Percentiles rank a stretch among this genome's conserved stretches.
Conservation (phyloP, 2,329 filamentous ascomycete genomes). For the Colletotrichum eremochloae region DNA sequence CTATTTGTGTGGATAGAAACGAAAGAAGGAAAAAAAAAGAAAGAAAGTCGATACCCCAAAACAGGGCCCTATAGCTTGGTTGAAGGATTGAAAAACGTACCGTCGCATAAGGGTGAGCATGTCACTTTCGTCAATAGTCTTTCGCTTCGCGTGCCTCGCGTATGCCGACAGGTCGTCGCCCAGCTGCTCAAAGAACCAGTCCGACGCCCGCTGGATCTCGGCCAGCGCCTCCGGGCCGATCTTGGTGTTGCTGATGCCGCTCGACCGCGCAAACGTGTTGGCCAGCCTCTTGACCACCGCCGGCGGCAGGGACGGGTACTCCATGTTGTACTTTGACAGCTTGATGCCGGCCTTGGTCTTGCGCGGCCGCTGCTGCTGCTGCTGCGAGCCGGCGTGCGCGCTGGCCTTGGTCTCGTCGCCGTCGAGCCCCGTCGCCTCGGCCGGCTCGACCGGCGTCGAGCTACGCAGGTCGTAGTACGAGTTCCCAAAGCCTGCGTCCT, state of each 20-base stretch:
- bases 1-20: slow-evolving; percentile 7
- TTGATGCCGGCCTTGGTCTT: slow-evolving; percentile 63
- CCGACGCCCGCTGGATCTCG: slow-evolving; percentile 83
- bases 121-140: slow-evolving; percentile 88
- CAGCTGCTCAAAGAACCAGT: slow-evolving; percentile 93
- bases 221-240: slow-evolving; percentile 80
- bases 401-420: slow-evolving; percentile 41
- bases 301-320: slow-evolving; percentile 80
- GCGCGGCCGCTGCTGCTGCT: slow-evolving; percentile 40
- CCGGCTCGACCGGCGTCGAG: slow-evolving; percentile 46
- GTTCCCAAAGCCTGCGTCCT: slow-evolving; percentile 17
- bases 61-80: slow-evolving; percentile 22
- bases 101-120: slow-evolving; percentile 85
- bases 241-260: slow-evolving; percentile 74
- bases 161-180: slow-evolving; percentile 85
- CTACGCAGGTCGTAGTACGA: slow-evolving; percentile 31
- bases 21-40: slow-evolving; percentile 22
- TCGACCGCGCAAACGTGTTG: slow-evolving; percentile 77
- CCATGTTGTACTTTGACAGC: slow-evolving; percentile 78
- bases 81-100: slow-evolving; percentile 64
- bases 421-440: slow-evolving; percentile 21
- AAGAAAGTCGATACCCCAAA: slow-evolving; percentile 35
- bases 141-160: slow-evolving; percentile 84
- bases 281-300: slow-evolving; percentile 81
- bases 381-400: slow-evolving; percentile 24